These are phyloP conservation scores for Coemansia sp. DNA, from an alignment of 371 early-diverging fungal species.

Conservation along the genomic window DNA sequence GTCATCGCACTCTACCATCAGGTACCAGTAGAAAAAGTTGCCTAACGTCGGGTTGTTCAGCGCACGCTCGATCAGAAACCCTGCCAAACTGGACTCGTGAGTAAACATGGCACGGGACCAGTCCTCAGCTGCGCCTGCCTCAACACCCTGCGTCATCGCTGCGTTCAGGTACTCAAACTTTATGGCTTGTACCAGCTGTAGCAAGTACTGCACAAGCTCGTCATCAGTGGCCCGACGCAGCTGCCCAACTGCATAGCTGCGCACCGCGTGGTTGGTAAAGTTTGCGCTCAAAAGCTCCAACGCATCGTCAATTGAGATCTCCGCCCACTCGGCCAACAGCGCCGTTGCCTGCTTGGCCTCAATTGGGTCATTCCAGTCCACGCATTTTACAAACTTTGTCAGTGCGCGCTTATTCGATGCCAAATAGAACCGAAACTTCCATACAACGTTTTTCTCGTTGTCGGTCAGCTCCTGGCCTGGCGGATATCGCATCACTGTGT, in stretches of 20 bases:
- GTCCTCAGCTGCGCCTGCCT: constrained; percentile 11
- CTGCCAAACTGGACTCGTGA: constrained; percentile 73
- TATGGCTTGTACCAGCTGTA: constrained; percentile 97
- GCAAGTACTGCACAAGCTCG: constrained; percentile 83
- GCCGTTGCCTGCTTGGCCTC: constrained; percentile 91
- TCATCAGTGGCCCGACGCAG: constrained; percentile 90
- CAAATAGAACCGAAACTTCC: constrained; percentile 95
- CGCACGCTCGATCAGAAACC: constrained; percentile 84
- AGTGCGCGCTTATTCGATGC: constrained; percentile 88
- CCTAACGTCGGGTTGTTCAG: constrained; percentile 79
- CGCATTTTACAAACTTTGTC: constrained; percentile 94
- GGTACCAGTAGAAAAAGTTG: constrained; percentile 92
- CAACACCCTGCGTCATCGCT: constrained; percentile 23
- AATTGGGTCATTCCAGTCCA: constrained; percentile 90
- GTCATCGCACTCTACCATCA: constrained; percentile 87
- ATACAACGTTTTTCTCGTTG: constrained; percentile 90
- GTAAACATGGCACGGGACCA: constrained; percentile 34
- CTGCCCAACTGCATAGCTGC: constrained; percentile 87
- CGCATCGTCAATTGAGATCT: constrained; percentile 92
- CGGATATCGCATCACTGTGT: constrained; percentile 89
- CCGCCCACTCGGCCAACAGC: constrained; percentile 82
- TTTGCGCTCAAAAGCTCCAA: constrained; percentile 87
- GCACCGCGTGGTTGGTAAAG: constrained; percentile 80
- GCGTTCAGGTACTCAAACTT: constrained; percentile 74
- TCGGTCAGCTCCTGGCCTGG: constrained; percentile 64